phyloP scores from a whole-genome alignment of 257 asterid genomes.

The Anisodus acutangulus region DNA sequence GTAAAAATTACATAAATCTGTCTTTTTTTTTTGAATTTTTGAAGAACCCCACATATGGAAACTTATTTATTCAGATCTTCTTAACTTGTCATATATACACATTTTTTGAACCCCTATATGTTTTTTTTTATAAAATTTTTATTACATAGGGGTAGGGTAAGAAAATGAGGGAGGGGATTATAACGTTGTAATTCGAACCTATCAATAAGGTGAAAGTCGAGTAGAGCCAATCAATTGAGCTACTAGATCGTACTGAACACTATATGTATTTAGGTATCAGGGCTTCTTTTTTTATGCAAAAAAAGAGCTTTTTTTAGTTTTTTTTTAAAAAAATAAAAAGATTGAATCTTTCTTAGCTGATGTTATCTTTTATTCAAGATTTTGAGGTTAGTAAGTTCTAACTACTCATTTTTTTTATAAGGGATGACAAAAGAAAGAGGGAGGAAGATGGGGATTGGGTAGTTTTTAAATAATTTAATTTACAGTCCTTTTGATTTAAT shows the following conservation, averaged over 20 bases:
- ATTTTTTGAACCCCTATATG: background rate
- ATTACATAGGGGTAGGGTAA: no score
- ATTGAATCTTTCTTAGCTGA: constrained; percentile 17
- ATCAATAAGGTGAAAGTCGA: no score
- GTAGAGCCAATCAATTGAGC: no score
- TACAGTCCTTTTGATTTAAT: background rate
- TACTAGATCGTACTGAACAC: no score
- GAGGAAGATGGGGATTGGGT: background rate
- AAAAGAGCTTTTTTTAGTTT: background rate
- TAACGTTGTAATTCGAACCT: no score
- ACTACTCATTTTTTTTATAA: background rate
- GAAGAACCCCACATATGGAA: background rate
- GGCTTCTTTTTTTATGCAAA: background rate
- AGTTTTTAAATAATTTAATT: background rate
- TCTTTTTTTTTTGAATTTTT: background rate
- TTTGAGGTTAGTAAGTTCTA: constrained; percentile 15
- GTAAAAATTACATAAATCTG: background rate
- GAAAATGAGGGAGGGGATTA: no score
- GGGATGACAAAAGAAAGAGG: constrained; percentile 18
- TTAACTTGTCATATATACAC: background rate
- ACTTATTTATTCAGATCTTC: constrained; percentile 20
- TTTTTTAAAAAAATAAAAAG: background rate
- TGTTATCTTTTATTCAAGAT: background rate
- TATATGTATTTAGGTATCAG: background rate
- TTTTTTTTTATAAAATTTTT: no score